Base-by-base conservation (phyloP, 768 basidiomycete genomes). In the Austroboletus eburneus region DNA sequence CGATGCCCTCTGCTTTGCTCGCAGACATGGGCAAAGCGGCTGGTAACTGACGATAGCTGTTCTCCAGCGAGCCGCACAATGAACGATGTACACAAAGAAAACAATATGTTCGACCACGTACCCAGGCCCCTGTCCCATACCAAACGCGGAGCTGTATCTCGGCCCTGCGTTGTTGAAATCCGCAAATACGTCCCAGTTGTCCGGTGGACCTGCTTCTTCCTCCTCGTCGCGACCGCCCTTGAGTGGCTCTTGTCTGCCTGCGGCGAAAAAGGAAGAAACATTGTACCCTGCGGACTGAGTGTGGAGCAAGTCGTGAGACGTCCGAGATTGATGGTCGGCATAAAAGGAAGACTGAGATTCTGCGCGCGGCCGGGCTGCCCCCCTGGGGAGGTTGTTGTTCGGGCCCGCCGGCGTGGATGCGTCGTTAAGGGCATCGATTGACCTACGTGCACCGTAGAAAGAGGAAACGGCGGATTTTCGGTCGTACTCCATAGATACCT, bases 151-250 rank as follows among this genome's bases (percentile, higher is more conserved):
- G 57, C 84, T 87, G 57, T 91, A 91, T 45, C 77, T 72, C 18
- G 88, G 90, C 2, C 90, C 90, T 5, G 79, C 65, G 56, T 92
- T 92, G 69, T 92, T 92, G 67, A 92, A 92, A 67, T 92, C 90
- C 18, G 90, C 87, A 61, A 81, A 91, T 37, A 92, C 81, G 63
- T 92, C 87, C 81, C 86, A 91, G 27, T 72, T 72, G 14, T 68
- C 72, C 35, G 69, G 71, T 21, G 58, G 57, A n/a, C 57, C 63
- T 8, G 54, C 64, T 36, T 71, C 71, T 49, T 77, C 77, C 55
- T 83, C 80, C 60, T 90, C 88, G 53, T 89, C 87, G 45, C 75
- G 69, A n/a, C 82, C 86, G 9, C 81, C 83, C 61, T 87, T 88
- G 52, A 90, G 65, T 5, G 89, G 89, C 59, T 88, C 88, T 55